Evolutionary conservation across 257 asterid genomes (phyloP), one percentile per base, ranked within the genome.

Genomic region (Ligustrum vulgare): DNA sequence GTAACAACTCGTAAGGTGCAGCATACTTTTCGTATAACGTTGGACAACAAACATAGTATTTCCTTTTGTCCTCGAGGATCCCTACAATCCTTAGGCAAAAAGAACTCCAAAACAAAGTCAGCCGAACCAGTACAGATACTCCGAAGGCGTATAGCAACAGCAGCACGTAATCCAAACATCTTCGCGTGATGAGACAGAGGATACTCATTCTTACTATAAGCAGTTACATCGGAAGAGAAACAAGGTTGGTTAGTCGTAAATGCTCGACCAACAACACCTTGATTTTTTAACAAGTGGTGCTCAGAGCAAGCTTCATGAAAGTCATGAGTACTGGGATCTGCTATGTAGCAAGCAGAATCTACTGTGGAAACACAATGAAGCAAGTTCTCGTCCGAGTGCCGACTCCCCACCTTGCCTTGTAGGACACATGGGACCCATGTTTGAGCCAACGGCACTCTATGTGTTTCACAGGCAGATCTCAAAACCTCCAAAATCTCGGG

Each of bases 121-220:
- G 87, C 82, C 1, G 86, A 78, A 32, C 95, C 91, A 5, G 92
- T 88, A 66, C 75, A 82, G 69, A 81, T 79, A 56, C 93, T 91
- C 80, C 97, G 78, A 43, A 94, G 86, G 12, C 98, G 97, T 71
- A 94, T 87, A 36, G 98, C 98, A 9, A 94, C 97, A 6, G 94
- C 96, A 31, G 96, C 97, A 78, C 84, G 83, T 43, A 94, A 72
- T 18, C 91, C 94, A 16, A 92, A 91, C 90, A 94, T 91, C 65
- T 90, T 86, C 3, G 98, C 98, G 11, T 94, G 87, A 85, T 94
- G 98, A 51, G 98, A 88, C 67, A 94, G 96, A 25, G 98, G 98
- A 78, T 94, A 94, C 22, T 92, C 97, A 0, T 89, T 70, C 89
- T 89, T 89, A 82, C 91, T 84, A 78, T 75, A 88, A 12, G 91